phyloP scores from a whole-genome alignment of 2,329 filamentous ascomycete genomes.

The Lasiodiplodia gonubiensis region DNA sequence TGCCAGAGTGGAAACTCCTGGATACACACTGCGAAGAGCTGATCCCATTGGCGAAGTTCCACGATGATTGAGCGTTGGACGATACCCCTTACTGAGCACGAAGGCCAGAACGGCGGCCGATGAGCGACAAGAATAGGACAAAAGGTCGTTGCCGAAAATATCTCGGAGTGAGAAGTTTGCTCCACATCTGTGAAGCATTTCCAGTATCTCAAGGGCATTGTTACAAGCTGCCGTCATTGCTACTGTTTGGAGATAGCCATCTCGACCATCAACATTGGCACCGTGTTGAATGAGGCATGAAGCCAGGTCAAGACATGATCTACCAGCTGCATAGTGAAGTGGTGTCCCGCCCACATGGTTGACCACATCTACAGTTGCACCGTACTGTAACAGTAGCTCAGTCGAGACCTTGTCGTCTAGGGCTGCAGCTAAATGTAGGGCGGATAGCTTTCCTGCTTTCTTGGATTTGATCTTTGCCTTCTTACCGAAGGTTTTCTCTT shows the following conservation, averaged over 20 bases:
- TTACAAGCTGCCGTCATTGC: background rate
- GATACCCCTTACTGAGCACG: background rate
- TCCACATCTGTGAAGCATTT: background rate
- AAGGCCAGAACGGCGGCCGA: background rate
- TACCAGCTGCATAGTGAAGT: background rate
- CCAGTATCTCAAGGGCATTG: background rate
- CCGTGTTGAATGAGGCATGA: background rate
- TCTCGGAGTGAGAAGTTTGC: background rate
- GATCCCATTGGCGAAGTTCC: background rate
- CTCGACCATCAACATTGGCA: background rate
- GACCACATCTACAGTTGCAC: background rate
- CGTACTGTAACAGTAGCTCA: background rate
- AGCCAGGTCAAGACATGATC: accelerated
- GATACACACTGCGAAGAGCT: background rate
- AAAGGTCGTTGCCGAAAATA: background rate
- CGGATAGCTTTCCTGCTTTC: too few species aligned
- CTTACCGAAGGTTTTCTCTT: too few species aligned
- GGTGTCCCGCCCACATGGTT: background rate
- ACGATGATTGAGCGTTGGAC: background rate
- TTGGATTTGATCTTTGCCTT: background rate
- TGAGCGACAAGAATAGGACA: background rate
- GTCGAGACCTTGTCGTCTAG: too few species aligned
- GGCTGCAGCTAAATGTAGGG: background rate
- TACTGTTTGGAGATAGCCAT: background rate
- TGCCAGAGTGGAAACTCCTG: background rate